These are phyloP conservation scores for Schizophyllum commune DNA, from an alignment of 1,284 basidiomycete species.

Conservation along the genomic window DNA sequence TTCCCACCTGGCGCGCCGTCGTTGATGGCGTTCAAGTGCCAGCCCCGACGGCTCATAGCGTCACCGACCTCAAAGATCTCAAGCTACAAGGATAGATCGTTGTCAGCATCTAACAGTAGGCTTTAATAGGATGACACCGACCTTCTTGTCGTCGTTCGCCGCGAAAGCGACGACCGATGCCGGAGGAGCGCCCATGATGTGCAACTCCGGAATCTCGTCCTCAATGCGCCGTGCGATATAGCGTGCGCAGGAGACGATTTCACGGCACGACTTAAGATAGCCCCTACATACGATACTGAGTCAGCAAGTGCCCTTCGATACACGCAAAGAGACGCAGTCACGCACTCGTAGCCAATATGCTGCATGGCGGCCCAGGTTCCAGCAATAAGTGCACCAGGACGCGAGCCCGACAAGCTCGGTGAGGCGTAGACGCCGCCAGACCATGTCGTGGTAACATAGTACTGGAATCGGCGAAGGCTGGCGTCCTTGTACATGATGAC, in stretches of 20 bases:
- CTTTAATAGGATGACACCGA: conserved; percentile 42
- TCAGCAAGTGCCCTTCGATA: not conserved
- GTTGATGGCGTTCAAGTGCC: conserved; percentile 83
- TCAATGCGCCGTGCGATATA: conserved; percentile 61
- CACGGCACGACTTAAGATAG: conserved; percentile 82
- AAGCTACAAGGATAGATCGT: not conserved
- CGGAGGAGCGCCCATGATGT: conserved; percentile 83
- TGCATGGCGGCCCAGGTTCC: conserved; percentile 97
- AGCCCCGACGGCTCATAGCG: conserved; percentile 75
- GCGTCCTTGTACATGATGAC: conserved; percentile 87
- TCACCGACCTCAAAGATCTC: conserved; percentile 75
- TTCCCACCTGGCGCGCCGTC: conserved; percentile 46
- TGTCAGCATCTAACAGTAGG: not conserved
- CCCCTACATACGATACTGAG: conserved; percentile 49
- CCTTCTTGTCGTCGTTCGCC: conserved; percentile 41
- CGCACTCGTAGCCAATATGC: conserved; percentile 79
- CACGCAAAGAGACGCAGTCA: conserved; percentile 1
- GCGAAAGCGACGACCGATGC: conserved; percentile 90
- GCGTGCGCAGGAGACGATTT: conserved; percentile 74
- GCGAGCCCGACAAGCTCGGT: conserved; percentile 82
- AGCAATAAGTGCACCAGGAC: conserved; percentile 89
- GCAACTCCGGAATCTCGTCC: conserved; percentile 69
- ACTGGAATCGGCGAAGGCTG: conserved; percentile 72
- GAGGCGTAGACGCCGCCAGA: conserved; percentile 77
- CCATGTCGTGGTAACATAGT: conserved; percentile 81